Evolutionary conservation across 2,329 filamentous ascomycete genomes (phyloP), one percentile per base, ranked within the genome.

Genomic region (Phaeosphaeriaceae sp.): DNA sequence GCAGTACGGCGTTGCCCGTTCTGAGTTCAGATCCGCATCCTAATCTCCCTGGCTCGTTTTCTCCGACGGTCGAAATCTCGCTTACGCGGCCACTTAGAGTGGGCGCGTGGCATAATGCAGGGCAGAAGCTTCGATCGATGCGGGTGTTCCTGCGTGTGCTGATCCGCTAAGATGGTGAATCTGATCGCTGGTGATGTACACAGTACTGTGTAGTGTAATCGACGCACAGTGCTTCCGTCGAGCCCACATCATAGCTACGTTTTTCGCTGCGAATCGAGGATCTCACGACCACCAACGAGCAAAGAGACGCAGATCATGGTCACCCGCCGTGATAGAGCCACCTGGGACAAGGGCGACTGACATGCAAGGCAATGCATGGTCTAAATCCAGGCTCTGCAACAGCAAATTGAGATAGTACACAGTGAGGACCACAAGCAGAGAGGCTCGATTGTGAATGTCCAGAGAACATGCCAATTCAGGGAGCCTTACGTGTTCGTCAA

Each of bases 31-130:
- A 66, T 61, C 56, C 55, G 56, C 60, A 56, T 41, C 48, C 54
- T 50, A 58, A 67, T 65, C 53, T 63, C 56, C 56, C 45, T 47
- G 42, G 24, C 61, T 55, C 46, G 27, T 54, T 61, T 53, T 49
- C 44, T 48, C 50, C 52, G 58, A 54, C 51, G 53, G 56, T 66
- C 63, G 22, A 47, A 36, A 67, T 67, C 53, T 67, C 62, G 64
- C 60, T 63, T 65, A 58, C 11, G 13, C 11, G 25, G 27, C 63
- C 59, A 61, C 55, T 62, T 40, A 54, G 45, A n/a, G 47, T 45
- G 15, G 41, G 47, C 21, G 15, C 13, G 24, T 57, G 58, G 51
- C 61, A 48, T 48, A 60, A 25, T 58, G 54, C 58, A 60, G 33
- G 56, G 53, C 51, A 56, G 51, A 57, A 52, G 31, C 41, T 51